Conservation (phyloP, 169 alveolate species). For the Plasmodium fragile region DNA sequence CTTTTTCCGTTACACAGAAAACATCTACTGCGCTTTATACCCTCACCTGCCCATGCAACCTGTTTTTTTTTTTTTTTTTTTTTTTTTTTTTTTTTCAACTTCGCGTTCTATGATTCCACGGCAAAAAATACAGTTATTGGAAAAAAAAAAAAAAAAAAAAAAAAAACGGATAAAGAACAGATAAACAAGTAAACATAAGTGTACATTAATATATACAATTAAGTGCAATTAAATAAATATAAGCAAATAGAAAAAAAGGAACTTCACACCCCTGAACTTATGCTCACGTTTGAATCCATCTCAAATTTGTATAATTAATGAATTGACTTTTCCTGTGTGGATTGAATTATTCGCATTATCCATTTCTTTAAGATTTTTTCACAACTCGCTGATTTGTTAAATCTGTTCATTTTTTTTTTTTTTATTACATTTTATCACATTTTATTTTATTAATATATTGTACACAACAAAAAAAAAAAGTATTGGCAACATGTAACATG, state of each 20-base stretch:
- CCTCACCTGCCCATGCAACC: neutral
- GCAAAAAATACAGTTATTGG: neutral
- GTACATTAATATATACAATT: neutral
- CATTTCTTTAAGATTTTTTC: neutral
- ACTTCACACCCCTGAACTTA: neutral
- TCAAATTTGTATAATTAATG: neutral
- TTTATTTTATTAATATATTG: neutral
- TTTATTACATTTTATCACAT: neutral
- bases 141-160: neutral
- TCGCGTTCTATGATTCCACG: neutral
- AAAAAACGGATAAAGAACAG: neutral
- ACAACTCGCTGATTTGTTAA: constrained; percentile 14
- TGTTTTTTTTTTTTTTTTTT: neutral
- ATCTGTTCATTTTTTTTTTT: neutral
- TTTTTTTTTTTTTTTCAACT: too few relatives aligned
- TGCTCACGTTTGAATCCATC: neutral
- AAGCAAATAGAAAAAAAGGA: neutral
- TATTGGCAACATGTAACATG: neutral
- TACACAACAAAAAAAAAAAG: neutral
- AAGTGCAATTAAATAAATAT: neutral
- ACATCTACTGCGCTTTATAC: neutral
- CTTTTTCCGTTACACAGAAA: neutral
- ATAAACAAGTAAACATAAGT: neutral
- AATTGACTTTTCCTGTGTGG: neutral
- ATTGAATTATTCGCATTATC: neutral